These are phyloP conservation scores for Flammula alnicola DNA, from an alignment of 1,284 basidiomycete genomes.

Conservation along the genomic window DNA sequence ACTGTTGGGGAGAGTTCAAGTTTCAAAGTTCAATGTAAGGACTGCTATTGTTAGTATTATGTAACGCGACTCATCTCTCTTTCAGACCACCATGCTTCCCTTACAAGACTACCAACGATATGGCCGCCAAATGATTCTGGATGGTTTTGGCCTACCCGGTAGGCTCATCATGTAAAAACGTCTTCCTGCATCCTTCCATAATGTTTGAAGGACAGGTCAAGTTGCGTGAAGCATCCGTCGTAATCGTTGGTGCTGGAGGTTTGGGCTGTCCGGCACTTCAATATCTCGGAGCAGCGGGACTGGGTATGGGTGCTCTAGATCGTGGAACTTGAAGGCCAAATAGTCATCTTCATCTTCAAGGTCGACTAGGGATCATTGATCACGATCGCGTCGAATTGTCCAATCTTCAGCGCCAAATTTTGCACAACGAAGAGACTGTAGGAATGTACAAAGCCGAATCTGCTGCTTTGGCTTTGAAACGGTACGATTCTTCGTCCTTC, in stretches of 20 bases:
- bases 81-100: slow-evolving; percentile 33
- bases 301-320: slow-evolving; percentile 59
- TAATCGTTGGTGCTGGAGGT: slow-evolving; percentile 94
- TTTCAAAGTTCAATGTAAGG: too few species aligned
- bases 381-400: slow-evolving; percentile 91
- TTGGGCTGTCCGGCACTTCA: slow-evolving; percentile 95
- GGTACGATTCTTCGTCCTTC: slow-evolving; percentile 41
- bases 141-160: slow-evolving; percentile 88
- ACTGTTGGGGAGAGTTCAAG: too few species aligned
- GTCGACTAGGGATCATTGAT: slow-evolving; percentile 87
- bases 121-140: slow-evolving; percentile 96
- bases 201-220: slow-evolving; percentile 76
- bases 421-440: slow-evolving; percentile 84
- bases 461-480: slow-evolving; percentile 68
- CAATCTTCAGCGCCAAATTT: slow-evolving; percentile 92
- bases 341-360: slow-evolving; percentile 34
- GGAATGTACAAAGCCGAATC: slow-evolving; percentile 87
- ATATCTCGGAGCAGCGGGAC: slow-evolving; percentile 90
- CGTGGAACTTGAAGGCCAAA: neutral
- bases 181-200: slow-evolving; percentile 1
- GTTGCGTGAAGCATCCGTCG: slow-evolving; percentile 76
- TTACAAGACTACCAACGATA: slow-evolving; percentile 87
- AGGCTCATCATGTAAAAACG: slow-evolving; percentile 11
- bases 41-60: neutral
- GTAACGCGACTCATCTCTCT: slow-evolving; percentile 1